These are phyloP conservation scores for Erigeron canadensis DNA, from an alignment of 129 eudicot genomes.

Conservation along the genomic window DNA sequence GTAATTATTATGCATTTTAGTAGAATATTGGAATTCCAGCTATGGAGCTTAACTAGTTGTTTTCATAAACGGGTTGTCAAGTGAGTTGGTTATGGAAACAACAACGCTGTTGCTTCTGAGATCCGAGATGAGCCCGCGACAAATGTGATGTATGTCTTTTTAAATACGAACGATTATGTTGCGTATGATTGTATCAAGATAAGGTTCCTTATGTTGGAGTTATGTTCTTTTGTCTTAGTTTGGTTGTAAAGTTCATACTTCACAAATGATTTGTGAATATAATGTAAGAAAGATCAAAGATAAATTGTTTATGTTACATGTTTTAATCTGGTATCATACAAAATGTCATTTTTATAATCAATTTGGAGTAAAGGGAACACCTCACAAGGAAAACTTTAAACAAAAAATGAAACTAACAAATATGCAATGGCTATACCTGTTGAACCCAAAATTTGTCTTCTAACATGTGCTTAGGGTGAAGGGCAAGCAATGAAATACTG, in stretches of 20 bases:
- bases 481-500: too few species aligned
- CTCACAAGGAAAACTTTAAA: too few species aligned
- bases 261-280: background rate
- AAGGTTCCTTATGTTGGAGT: background rate
- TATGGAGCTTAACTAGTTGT: slow-evolving; percentile 12
- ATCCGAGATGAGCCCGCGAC: slow-evolving; percentile 1
- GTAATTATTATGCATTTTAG: slow-evolving; percentile 1
- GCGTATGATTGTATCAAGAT: background rate
- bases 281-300: background rate
- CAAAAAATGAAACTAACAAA: too few species aligned
- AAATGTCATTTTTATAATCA: too few species aligned
- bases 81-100: background rate
- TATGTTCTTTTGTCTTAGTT: background rate
- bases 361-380: too few species aligned
- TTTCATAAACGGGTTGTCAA: slow-evolving; percentile 5
- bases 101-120: background rate
- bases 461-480: too few species aligned
- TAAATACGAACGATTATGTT: background rate
- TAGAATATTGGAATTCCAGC: background rate
- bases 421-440: too few species aligned
- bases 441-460: too few species aligned
- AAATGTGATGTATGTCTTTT: background rate
- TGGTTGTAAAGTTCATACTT: background rate
- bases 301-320: background rate
- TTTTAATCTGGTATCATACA: too few species aligned